These are phyloP conservation scores for Stachybotrys chlorohalonatus DNA, from an alignment of 2,329 filamentous ascomycete species.

Conservation along the genomic window DNA sequence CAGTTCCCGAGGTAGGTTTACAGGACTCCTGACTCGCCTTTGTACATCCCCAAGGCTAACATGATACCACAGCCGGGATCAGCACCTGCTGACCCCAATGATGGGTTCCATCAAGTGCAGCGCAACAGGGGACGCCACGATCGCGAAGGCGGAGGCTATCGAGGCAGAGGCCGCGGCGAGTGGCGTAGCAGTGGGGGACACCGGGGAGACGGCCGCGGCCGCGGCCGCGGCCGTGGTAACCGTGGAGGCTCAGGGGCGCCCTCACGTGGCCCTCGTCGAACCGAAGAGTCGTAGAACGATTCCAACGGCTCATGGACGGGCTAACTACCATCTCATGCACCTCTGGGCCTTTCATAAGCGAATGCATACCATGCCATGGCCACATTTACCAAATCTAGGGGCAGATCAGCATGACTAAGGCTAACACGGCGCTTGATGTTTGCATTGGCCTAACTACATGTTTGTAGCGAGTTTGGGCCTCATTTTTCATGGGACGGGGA, in stretches of 20 bases:
- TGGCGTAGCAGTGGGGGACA: conserved; percentile 42
- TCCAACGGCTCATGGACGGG: conserved; percentile 14
- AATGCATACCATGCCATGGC: conserved; percentile 31
- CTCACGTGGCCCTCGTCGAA: conserved; percentile 26
- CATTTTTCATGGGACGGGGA: conserved; percentile 1
- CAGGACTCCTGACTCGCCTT: not conserved
- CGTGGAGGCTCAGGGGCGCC: conserved; percentile 23
- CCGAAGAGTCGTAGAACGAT: conserved; percentile 27
- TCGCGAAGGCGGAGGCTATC: conserved; percentile 34
- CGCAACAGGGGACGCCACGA: conserved; percentile 48
- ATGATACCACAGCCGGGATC: conserved; percentile 21
- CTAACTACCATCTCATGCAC: conserved; percentile 14
- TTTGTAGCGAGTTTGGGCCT: conserved; percentile 10
- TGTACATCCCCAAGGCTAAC: conserved; percentile 3
- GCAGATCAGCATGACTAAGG: conserved; percentile 13
- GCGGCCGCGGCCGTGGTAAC: conserved; percentile 29
- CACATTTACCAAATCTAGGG: conserved; percentile 24
- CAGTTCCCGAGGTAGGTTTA: conserved; percentile 30
- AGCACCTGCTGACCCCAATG: conserved; percentile 34
- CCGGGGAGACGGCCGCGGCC: conserved; percentile 36
- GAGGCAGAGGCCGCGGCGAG: conserved; percentile 37
- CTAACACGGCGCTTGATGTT: conserved; percentile 16
- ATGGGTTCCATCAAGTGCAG: conserved; percentile 67
- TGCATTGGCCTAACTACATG: conserved; percentile 16
- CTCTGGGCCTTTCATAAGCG: conserved; percentile 19